Evolutionary conservation across 768 basidiomycete species (phyloP).

Genomic region (button mushroom (Agaricus bisporus)): DNA sequence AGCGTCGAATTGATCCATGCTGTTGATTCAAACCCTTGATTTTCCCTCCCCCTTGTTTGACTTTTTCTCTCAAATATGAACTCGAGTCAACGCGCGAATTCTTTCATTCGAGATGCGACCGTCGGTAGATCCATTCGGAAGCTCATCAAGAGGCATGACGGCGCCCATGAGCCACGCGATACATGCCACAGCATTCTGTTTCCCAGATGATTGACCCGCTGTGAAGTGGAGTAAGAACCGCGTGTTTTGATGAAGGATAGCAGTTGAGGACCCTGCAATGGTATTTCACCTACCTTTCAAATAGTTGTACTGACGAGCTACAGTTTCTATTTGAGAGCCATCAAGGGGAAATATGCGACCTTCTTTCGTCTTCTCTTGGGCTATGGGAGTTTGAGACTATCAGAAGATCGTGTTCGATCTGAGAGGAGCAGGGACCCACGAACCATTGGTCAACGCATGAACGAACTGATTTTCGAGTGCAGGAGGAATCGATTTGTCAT

Average conservation of each 20-base stretch:
- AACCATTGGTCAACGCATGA: slow-evolving; percentile 26
- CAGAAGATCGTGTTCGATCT: slow-evolving; percentile 1
- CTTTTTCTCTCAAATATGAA: slow-evolving; percentile 16
- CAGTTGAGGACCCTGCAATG: neutral
- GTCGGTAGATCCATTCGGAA: slow-evolving; percentile 13
- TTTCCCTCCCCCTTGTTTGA: too few species aligned
- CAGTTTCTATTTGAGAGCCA: slow-evolving; percentile 29
- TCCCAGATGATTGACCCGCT: slow-evolving; percentile 26
- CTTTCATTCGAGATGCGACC: slow-evolving; percentile 19
- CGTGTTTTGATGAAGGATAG: neutral
- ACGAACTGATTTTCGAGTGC: slow-evolving; percentile 28
- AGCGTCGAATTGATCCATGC: neutral
- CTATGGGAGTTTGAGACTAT: slow-evolving; percentile 20
- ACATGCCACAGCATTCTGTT: slow-evolving; percentile 20
- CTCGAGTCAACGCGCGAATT: slow-evolving; percentile 28
- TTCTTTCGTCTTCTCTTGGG: slow-evolving; percentile 17
- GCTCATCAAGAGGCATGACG: slow-evolving; percentile 36
- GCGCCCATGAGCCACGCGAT: slow-evolving; percentile 38
- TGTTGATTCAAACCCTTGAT: neutral
- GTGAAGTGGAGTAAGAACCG: neutral
- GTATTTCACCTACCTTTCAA: slow-evolving; percentile 25
- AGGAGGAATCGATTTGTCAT: slow-evolving; percentile 30
- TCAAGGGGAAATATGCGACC: slow-evolving; percentile 31
- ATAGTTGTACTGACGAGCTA: slow-evolving; percentile 29
- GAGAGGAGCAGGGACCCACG: slow-evolving; percentile 9